phyloP scores from a whole-genome alignment of 352 stramenopile genomes.

The Phytophthora niederhauseri region DNA sequence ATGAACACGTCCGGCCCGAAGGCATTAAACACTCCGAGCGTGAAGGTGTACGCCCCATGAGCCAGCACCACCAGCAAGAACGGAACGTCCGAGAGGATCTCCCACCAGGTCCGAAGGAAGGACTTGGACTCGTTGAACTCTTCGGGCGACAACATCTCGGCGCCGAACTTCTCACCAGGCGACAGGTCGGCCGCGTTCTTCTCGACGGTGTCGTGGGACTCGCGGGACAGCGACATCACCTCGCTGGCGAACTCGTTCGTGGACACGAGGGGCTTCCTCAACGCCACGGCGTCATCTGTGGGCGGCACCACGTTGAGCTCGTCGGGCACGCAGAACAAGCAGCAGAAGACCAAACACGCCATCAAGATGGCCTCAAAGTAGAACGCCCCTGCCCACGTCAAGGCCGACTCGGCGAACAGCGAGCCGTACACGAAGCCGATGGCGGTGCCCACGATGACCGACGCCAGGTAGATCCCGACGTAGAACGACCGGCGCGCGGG shows the following conservation, averaged over 20 bases:
- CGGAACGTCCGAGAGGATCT: constrained; percentile 57
- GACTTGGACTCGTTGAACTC: constrained; percentile 20
- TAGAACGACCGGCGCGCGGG: constrained; percentile 64
- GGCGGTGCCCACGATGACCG: constrained; percentile 82
- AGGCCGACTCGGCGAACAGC: constrained; percentile 52
- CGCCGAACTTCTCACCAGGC: constrained; percentile 9
- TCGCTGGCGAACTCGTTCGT: constrained; percentile 39
- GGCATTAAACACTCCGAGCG: constrained; percentile 70
- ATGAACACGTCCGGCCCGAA: constrained; percentile 86
- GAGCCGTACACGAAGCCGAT: constrained; percentile 82
- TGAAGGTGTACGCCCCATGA: constrained; percentile 81
- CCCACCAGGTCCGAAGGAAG: constrained; percentile 43
- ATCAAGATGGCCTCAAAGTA: constrained; percentile 85
- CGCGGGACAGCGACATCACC: constrained; percentile 32
- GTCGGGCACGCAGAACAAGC: constrained; percentile 49
- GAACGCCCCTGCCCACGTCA: constrained; percentile 80
- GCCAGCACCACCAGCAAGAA: constrained; percentile 76
- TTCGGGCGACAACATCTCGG: constrained; percentile 15
- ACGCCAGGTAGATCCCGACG: constrained; percentile 90
- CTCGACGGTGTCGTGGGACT: constrained; percentile 21
- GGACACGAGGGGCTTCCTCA: constrained; percentile 29
- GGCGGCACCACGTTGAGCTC: constrained; percentile 46
- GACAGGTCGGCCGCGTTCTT: constrained; percentile 22
- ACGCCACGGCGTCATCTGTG: constrained; percentile 27
- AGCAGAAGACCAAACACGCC: constrained; percentile 63